These are phyloP conservation scores for Chrysanthemum makinoi DNA, from an alignment of 129 eudicot genomes.

Conservation along the genomic window DNA sequence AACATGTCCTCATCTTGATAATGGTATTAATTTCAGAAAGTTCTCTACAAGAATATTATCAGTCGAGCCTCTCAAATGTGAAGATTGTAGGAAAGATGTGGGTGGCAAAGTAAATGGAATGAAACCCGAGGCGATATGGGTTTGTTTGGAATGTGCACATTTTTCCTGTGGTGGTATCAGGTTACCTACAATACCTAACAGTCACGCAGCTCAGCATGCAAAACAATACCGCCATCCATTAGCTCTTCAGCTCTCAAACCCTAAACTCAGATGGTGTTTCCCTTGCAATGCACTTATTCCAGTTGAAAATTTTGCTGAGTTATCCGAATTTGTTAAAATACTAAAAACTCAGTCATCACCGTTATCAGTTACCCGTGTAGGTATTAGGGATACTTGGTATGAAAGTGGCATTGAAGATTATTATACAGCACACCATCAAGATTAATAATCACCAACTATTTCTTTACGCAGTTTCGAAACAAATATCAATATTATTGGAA, in stretches of 20 bases:
- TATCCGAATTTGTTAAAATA: conserved; percentile 54
- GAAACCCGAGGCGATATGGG: conserved; percentile 52
- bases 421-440: no score
- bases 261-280: conserved; percentile 85
- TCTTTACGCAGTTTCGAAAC: not conserved
- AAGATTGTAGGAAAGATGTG: conserved; percentile 69
- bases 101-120: conserved; percentile 42
- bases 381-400: conserved; percentile 78
- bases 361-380: conserved; percentile 34
- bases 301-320: conserved; percentile 38
- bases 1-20: conserved; percentile 65
- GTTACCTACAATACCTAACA: conserved; percentile 68
- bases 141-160: conserved; percentile 90
- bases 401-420: conserved; percentile 72
- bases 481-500: not conserved
- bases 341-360: conserved; percentile 50
- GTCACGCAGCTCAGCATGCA: conserved; percentile 78
- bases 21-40: conserved; percentile 54
- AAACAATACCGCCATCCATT: conserved; percentile 61
- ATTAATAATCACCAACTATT: not conserved
- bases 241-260: conserved; percentile 58
- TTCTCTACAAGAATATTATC: conserved; percentile 50
- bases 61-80: conserved; percentile 51
- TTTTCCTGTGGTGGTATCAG: conserved; percentile 87
- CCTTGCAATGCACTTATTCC: conserved; percentile 60